phyloP scores from a whole-genome alignment of 1,284 basidiomycete species.

The Ganoderma leucocontextum region DNA sequence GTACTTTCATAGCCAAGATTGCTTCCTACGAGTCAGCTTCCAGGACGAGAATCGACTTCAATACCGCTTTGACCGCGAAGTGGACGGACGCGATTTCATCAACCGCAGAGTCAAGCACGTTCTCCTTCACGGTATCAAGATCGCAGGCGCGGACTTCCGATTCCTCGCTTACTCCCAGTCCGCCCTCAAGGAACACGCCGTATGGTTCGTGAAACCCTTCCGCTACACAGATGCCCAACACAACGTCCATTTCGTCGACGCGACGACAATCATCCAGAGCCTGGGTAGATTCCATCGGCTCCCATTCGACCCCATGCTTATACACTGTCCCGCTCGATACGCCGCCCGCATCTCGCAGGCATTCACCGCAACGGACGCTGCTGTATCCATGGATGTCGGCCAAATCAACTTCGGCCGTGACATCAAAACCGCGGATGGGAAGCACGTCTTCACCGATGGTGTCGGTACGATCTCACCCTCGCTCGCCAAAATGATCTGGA shows the following conservation, averaged over 20 bases:
- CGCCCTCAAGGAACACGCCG: constrained; percentile 59
- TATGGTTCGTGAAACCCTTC: constrained; percentile 69
- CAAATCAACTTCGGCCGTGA: constrained; percentile 57
- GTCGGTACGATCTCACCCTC: constrained; percentile 71
- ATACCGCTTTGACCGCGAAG: constrained; percentile 58
- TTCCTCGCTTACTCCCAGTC: constrained; percentile 69
- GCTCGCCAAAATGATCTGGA: constrained; percentile 62
- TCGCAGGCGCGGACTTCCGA: constrained; percentile 59
- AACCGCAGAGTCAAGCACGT: constrained; percentile 50
- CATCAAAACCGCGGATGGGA: constrained; percentile 45
- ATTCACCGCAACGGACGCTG: constrained; percentile 75
- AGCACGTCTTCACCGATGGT: constrained; percentile 71
- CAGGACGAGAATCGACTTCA: constrained; percentile 61
- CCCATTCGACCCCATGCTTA: constrained; percentile 52
- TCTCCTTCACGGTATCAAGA: constrained; percentile 52
- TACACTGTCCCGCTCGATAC: constrained; percentile 73
- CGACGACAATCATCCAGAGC: constrained; percentile 56
- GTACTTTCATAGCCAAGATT: constrained; percentile 57
- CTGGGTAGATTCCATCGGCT: constrained; percentile 63
- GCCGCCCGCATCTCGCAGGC: constrained; percentile 76
- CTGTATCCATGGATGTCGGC: constrained; percentile 58
- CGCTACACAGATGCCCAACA: constrained; percentile 34
- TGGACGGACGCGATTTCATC: constrained; percentile 58
- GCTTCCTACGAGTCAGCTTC: constrained; percentile 72
- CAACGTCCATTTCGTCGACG: constrained; percentile 45